Evolutionary conservation across 1,284 basidiomycete genomes (phyloP), one percentile per base, ranked within the genome.

Genomic region (Sphagnurus paluster): DNA sequence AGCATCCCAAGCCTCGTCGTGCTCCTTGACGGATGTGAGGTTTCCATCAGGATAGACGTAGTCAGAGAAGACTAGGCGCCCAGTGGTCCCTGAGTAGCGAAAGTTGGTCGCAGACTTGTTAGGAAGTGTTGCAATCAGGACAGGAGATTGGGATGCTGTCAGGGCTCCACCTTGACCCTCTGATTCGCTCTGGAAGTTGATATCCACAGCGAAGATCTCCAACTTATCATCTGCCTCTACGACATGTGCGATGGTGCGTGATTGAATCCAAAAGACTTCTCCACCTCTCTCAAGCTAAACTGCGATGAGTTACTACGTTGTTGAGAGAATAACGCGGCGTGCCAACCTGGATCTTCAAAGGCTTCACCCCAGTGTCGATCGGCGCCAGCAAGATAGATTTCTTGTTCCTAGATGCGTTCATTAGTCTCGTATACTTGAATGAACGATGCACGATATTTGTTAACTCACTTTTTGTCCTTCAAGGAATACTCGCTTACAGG

Each of bases 21-120:
- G 75, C 50, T 79, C 73, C 49, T 73, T 79, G 11, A 85, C 83
- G 5, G 78, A 74, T 26, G 73, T 77, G 35, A 94, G 70, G 48
- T 87, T 77, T 2, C 83, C 84, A 53, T 93, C 87, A 1, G 75
- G 63, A 62, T 90, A 85, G 2, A 93, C 89, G 46, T 80, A 77
- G 19, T 87, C 89, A 0, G 86, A 87, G 69, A 93, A 93, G 8
- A 88, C 79, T 20, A 90, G 72, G 17, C 69, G 56, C 14, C 75
- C 72, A n/a, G 72, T 64, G 30, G 66, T 65, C 39, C 63, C 56
- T 7, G 75, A 76, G 64, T 82, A 92, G 49, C 78, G 77, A 68
- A 93, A 88, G 64, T 87, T 87, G 25, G 75, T 67, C 0, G 82
- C 79, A n/a, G 79, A 74, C 39, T 76, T 75, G 32, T 82, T 79